Evolutionary conservation across 2,329 filamentous ascomycete genomes (phyloP).

Genomic region (Exophiala phaeomuriformis): DNA sequence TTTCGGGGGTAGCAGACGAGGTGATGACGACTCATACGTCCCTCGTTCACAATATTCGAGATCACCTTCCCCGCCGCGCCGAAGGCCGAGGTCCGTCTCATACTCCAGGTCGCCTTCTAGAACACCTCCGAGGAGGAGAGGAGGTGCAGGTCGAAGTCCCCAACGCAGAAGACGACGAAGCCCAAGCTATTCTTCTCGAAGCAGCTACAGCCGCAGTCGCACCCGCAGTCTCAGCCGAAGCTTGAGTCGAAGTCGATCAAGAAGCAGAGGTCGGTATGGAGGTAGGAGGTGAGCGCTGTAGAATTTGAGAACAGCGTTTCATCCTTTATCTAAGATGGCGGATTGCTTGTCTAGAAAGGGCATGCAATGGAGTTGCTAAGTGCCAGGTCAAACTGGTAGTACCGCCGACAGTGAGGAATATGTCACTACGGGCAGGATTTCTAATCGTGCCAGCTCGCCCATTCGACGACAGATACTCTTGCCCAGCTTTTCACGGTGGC

Average conservation of each 20-base stretch:
- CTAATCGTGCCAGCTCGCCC: background rate
- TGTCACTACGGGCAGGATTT: background rate
- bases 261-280: slow-evolving; percentile 41
- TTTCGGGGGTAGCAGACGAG: slow-evolving; percentile 32
- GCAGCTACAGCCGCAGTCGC: slow-evolving; percentile 47
- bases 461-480: too few species aligned
- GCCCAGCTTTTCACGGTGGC: too few species aligned
- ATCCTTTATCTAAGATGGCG: background rate
- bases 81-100: slow-evolving; percentile 35
- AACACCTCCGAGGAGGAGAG: slow-evolving; percentile 36
- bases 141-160: slow-evolving; percentile 32
- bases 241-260: slow-evolving; percentile 46
- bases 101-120: slow-evolving; percentile 36
- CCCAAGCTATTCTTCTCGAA: slow-evolving; percentile 57
- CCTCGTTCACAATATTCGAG: slow-evolving; percentile 46
- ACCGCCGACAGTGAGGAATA: background rate
- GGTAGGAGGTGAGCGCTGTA: slow-evolving; percentile 22
- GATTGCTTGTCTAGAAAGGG: background rate
- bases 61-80: slow-evolving; percentile 34
- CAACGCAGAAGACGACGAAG: slow-evolving; percentile 46
- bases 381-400: background rate
- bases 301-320: background rate
- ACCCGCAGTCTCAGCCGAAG: slow-evolving; percentile 41
- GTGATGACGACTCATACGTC: slow-evolving; percentile 47
- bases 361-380: background rate